Evolutionary conservation across 805 yeast species (phyloP).

Genomic region (Candida ipomoeae): DNA sequence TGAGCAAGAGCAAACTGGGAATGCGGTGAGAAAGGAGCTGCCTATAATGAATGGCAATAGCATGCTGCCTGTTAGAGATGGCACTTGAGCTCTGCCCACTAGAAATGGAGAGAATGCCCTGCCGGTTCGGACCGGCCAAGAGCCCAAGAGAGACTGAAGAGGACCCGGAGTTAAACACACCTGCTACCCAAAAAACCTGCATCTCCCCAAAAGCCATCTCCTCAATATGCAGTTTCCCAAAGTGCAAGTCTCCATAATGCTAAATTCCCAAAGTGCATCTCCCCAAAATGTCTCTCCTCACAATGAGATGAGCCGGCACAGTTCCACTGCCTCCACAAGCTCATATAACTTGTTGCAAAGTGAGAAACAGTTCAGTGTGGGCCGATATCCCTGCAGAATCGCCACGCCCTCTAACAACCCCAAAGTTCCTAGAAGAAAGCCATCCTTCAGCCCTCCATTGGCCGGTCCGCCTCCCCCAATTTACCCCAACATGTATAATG

Average conservation of each 20-base stretch:
- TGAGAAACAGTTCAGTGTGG: slow-evolving; percentile 20
- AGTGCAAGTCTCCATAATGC: too few relatives aligned
- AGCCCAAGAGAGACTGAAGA: not conserved
- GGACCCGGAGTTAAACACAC: not conserved
- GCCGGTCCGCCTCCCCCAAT: slow-evolving; percentile 19
- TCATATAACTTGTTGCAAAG: slow-evolving; percentile 33
- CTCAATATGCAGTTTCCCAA: too few relatives aligned
- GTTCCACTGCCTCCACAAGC: slow-evolving; percentile 12
- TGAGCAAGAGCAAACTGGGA: too few relatives aligned
- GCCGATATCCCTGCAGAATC: slow-evolving; percentile 12
- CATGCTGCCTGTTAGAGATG: too few relatives aligned
- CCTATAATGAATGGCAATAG: too few relatives aligned
- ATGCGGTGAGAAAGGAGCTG: too few relatives aligned
- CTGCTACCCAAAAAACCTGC: too few relatives aligned
- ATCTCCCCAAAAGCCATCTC: not conserved
- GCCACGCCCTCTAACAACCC: slow-evolving; percentile 9
- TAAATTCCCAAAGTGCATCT: not conserved
- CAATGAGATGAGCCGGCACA: not conserved
- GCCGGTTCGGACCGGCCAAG: not conserved
- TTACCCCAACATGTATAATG: slow-evolving; percentile 4
- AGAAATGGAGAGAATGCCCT: not conserved
- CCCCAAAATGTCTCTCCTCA: not conserved
- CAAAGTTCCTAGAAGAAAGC: not conserved
- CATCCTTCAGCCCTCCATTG: slow-evolving; percentile 14
- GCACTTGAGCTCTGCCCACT: not conserved